A percentile compares a stretch with the other conserved stretches of the same genome.
Conservation (phyloP, 2,329 filamentous ascomycete genomes). For the Tolypocladium tundrense region DNA sequence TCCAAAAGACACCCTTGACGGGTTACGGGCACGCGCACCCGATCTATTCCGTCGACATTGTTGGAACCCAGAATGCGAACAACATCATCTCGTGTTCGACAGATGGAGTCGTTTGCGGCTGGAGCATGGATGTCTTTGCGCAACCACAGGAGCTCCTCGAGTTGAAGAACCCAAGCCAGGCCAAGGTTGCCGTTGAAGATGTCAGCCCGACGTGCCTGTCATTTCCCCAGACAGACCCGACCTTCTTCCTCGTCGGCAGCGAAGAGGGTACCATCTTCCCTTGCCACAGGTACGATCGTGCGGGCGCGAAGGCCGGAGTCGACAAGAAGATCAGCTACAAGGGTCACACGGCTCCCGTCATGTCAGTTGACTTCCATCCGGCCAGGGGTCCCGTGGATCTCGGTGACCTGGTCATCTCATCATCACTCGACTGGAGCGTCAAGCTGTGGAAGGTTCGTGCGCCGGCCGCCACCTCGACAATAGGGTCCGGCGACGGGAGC, state of each 20-base stretch:
- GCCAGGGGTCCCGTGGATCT: constrained; percentile 86
- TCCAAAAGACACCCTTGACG: constrained; percentile 92
- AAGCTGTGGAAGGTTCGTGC: constrained; percentile 93
- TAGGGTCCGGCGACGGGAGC: constrained; percentile 36
- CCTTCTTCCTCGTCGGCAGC: constrained; percentile 93
- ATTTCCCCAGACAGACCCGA: constrained; percentile 90
- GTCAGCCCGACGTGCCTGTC: constrained; percentile 89
- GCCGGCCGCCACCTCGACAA: constrained; percentile 60
- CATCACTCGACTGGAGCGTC: constrained; percentile 91
- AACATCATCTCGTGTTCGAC: constrained; percentile 97
- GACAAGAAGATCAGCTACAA: constrained; percentile 81
- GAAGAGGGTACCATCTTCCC: constrained; percentile 96
- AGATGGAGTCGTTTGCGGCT: constrained; percentile 91
- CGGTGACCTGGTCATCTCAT: constrained; percentile 85
- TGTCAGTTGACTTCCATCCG: constrained; percentile 93
- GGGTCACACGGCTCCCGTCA: constrained; percentile 87
- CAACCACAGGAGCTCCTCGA: constrained; percentile 93
- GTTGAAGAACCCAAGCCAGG: constrained; percentile 72
- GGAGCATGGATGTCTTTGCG: constrained; percentile 96
- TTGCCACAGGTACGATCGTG: constrained; percentile 93
- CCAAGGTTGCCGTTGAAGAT: constrained; percentile 72
- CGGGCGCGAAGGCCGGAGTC: constrained; percentile 91
- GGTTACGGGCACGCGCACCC: constrained; percentile 94
- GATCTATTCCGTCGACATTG: constrained; percentile 88
- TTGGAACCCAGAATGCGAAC: constrained; percentile 96